These are phyloP conservation scores for Coriaria nepalensis DNA, from an alignment of 306 rosid species.

Conservation along the genomic window DNA sequence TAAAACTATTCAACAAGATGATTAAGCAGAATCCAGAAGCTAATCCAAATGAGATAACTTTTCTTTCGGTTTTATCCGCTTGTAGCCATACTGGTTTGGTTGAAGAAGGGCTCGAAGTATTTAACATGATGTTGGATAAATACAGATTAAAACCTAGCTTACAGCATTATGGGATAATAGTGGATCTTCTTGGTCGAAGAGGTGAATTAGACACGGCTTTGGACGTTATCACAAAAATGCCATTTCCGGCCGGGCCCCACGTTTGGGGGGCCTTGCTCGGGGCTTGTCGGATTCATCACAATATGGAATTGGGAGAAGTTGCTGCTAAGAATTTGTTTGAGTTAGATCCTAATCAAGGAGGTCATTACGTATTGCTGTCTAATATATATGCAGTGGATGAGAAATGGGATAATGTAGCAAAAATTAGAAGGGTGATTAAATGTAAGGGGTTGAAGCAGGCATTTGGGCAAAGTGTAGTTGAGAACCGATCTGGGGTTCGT, in stretches of 20 bases:
- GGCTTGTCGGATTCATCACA: constrained; percentile 56
- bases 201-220: constrained; percentile 64
- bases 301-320: constrained; percentile 50
- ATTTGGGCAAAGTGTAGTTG: constrained; percentile 43
- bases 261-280: constrained; percentile 84
- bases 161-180: constrained; percentile 57
- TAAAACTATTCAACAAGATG: constrained; percentile 43
- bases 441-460: constrained; percentile 49
- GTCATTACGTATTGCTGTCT: constrained; percentile 48
- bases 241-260: constrained; percentile 36
- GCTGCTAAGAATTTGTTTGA: constrained; percentile 46
- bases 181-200: constrained; percentile 77
- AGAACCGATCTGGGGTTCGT: constrained; percentile 28
- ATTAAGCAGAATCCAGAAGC: constrained; percentile 24
- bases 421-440: constrained; percentile 40
- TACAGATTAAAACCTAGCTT: constrained; percentile 36
- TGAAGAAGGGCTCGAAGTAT: constrained; percentile 45
- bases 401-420: constrained; percentile 49
- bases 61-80: constrained; percentile 55
- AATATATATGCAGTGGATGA: constrained; percentile 50
- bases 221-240: constrained; percentile 41
- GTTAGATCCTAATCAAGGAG: constrained; percentile 49
- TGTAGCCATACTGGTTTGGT: constrained; percentile 83
- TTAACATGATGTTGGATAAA: constrained; percentile 40
- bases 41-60: constrained; percentile 48